These are phyloP conservation scores for Venturiaceae sp. DNA, from an alignment of 2,329 filamentous ascomycete genomes.

Conservation along the genomic window DNA sequence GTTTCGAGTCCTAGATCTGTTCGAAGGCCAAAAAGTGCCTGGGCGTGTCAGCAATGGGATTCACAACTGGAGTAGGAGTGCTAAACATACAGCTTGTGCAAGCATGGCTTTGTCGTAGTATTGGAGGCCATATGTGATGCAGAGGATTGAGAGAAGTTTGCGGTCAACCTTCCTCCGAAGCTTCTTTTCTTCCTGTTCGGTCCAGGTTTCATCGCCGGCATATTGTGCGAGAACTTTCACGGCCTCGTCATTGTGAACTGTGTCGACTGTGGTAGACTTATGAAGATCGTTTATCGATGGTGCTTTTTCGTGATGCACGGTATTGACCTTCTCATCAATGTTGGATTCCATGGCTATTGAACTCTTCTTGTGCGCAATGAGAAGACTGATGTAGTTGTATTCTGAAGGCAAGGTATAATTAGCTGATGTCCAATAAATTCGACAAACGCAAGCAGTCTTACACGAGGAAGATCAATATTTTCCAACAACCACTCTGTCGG, in stretches of 20 bases:
- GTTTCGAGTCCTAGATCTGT: conserved; percentile 29
- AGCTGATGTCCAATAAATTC: too few species aligned
- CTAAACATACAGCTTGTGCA: conserved; percentile 35
- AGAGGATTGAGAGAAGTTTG: conserved; percentile 36
- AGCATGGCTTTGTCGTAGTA: conserved; percentile 46
- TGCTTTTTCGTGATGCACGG: background rate
- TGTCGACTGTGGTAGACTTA: conserved; percentile 16
- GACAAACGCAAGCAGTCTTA: too few species aligned
- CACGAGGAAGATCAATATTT: background rate
- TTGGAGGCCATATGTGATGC: conserved; percentile 35
- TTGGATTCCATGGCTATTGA: background rate
- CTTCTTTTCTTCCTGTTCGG: conserved; percentile 30
- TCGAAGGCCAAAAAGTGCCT: conserved; percentile 33
- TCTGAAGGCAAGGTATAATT: too few species aligned
- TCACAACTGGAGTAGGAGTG: background rate
- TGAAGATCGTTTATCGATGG: background rate
- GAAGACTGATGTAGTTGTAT: too few species aligned
- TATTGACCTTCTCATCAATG: background rate
- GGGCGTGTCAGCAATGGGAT: background rate
- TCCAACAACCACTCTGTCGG: background rate
- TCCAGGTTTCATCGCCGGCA: conserved; percentile 33
- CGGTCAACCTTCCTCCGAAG: conserved; percentile 33
- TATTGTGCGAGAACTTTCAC: conserved; percentile 32
- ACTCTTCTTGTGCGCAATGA: too few species aligned
- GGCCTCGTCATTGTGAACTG: conserved; percentile 29